phyloP scores from a whole-genome alignment of 129 eudicot genomes.

The Escallonia herrerae region DNA sequence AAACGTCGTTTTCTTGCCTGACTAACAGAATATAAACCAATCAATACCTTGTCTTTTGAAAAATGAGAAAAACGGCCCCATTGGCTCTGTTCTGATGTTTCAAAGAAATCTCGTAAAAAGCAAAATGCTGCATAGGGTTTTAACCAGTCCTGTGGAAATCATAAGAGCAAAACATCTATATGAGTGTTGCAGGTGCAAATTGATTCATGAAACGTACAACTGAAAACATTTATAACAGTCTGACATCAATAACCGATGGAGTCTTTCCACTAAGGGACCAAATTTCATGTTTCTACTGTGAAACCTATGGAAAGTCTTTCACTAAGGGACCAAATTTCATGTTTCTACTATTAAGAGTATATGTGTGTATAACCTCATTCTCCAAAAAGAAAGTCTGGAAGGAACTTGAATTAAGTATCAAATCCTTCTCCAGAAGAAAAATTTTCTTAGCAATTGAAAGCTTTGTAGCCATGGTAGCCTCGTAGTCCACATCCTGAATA shows the following conservation, averaged over 20 bases:
- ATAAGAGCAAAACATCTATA: conserved; percentile 6
- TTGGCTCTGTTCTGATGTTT: conserved; percentile 90
- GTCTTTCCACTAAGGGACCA: too few relatives aligned
- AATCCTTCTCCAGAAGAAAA: conserved; percentile 65
- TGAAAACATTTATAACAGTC: background rate
- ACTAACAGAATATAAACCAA: background rate
- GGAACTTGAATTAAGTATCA: conserved; percentile 45
- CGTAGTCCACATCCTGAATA: conserved; percentile 86
- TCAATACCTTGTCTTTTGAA: conserved; percentile 62
- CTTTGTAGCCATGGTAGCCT: conserved; percentile 80
- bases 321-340: background rate
- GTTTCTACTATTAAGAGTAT: background rate
- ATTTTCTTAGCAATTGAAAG: conserved; percentile 87
- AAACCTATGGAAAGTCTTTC: background rate
- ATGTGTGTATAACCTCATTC: conserved; percentile 48
- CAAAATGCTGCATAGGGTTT: conserved; percentile 98
- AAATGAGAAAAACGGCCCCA: conserved; percentile 86
- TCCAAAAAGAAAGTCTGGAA: conserved; percentile 64
- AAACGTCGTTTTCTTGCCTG: background rate
- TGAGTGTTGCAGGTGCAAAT: background rate
- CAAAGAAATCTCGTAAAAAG: conserved; percentile 92
- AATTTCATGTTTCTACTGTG: too few relatives aligned
- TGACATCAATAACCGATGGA: background rate
- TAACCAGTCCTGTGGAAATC: conserved; percentile 77
- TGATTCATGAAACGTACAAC: background rate